Evolutionary conservation across 164 flowering plant species (phyloP).

Genomic region (Tetrastigma voinierianum): DNA sequence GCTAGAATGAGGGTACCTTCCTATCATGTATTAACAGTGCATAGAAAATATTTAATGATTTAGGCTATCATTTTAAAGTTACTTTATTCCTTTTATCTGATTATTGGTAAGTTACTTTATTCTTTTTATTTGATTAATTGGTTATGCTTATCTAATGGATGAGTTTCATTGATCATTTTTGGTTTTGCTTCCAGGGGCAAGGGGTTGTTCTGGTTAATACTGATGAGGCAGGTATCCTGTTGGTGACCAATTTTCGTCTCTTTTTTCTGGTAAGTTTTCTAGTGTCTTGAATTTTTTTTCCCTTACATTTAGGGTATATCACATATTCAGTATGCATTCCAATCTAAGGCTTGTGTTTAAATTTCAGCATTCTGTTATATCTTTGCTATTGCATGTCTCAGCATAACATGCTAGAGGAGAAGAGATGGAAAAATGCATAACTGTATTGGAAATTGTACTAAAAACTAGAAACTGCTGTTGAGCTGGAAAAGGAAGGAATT

Average conservation of each 20-base stretch:
- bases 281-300: background rate
- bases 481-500: background rate
- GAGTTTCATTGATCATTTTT: background rate
- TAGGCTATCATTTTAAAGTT: too few relatives aligned
- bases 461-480: background rate
- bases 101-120: background rate
- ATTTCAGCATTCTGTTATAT: background rate
- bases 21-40: too few relatives aligned
- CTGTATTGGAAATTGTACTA: background rate
- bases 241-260: slow-evolving; percentile 89
- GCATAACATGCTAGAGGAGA: background rate
- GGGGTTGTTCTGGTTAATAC: slow-evolving; percentile 93
- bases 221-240: slow-evolving; percentile 87
- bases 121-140: background rate
- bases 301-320: background rate
- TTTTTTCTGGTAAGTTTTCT: slow-evolving; percentile 78
- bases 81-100: too few relatives aligned
- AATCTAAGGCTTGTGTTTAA: background rate
- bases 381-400: background rate
- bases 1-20: too few relatives aligned
- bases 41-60: too few relatives aligned
- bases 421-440: background rate
- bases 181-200: slow-evolving; percentile 51
- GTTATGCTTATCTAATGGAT: background rate
- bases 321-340: background rate